phyloP scores from a whole-genome alignment of 176 grass and related monocot species.

The Oryza brachyantha region DNA sequence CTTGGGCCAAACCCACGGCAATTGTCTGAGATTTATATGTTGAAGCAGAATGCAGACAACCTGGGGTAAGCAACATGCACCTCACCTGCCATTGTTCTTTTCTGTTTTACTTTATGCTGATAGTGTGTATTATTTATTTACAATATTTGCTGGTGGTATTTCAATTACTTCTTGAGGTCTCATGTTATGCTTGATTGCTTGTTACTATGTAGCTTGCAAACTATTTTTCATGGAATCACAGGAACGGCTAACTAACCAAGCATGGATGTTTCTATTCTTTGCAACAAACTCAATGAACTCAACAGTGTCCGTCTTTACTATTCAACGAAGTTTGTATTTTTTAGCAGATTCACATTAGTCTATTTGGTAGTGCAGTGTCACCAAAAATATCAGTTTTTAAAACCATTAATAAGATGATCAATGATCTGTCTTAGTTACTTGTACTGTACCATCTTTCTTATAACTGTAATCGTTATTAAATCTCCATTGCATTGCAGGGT shows the following conservation, averaged over 20 bases:
- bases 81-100: slow-evolving; percentile 3
- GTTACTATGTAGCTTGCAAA: not conserved
- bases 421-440: not conserved
- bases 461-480: not conserved
- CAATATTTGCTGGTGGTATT: not conserved
- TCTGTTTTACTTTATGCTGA: not conserved
- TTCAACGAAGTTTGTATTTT: not conserved
- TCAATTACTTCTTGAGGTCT: not conserved
- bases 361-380: not conserved
- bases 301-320: not conserved
- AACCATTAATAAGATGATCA: not conserved
- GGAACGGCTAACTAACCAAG: not conserved
- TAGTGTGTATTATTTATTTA: not conserved
- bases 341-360: not conserved
- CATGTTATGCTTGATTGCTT: not conserved
- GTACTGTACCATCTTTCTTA: not conserved
- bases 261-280: not conserved
- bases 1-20: slow-evolving; percentile 85
- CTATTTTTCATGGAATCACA: not conserved
- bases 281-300: not conserved
- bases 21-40: slow-evolving; percentile 81
- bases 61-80: slow-evolving; percentile 49
- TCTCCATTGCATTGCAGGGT: slow-evolving; percentile 38
- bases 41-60: slow-evolving; percentile 69
- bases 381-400: not conserved